Evolutionary conservation across 1,284 basidiomycete genomes (phyloP), one percentile per base, ranked within the genome.

Genomic region (Heterobasidion irregulare): DNA sequence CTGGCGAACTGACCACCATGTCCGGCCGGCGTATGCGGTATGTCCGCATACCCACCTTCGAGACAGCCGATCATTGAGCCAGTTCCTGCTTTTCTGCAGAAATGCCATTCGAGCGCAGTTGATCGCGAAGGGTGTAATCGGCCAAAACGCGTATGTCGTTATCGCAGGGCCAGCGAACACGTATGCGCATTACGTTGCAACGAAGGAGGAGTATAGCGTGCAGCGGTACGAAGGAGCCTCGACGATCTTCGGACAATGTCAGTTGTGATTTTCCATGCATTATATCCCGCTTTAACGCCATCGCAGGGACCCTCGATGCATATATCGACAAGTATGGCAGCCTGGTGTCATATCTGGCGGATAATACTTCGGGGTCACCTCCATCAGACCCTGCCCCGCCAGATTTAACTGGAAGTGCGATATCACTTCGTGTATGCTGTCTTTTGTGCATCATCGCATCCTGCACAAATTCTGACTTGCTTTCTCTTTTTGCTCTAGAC

Each of bases 161-260:
- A 70, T 89, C 53, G 83, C 85, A 16, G 90, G 89, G 6, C 90
- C 90, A 15, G 88, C 87, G 0, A 91, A 91, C 60, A 88, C 87
- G 9, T 92, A 92, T 63, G 80, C 73, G 0, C 88, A 90, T 68
- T 92, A 91, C 64, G 75, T 91, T 53, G 73, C 85, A 1, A 92
- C 89, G 16, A 73, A 74, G 6, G 88, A 92, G 65, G 89, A 92
- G 66, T 91, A 90, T 66, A 69, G 73, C 13, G 73, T 88, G 3
- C 89, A 92, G 68, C 76, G 90, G 51, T 92, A 92, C 62, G 90
- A 92, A 69, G 90, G 89, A 38, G 86, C 87, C 0, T 89, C 86
- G 45, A 92, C 89, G 8, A 76, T 92, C 45, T 92, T 83, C 65
- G 90, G 90, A 34, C 83, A 78, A 57, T 80, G 89, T 88, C 58